Base-by-base conservation (phyloP, 495 filamentous ascomycete genomes). In the Neurospora sp. region DNA sequence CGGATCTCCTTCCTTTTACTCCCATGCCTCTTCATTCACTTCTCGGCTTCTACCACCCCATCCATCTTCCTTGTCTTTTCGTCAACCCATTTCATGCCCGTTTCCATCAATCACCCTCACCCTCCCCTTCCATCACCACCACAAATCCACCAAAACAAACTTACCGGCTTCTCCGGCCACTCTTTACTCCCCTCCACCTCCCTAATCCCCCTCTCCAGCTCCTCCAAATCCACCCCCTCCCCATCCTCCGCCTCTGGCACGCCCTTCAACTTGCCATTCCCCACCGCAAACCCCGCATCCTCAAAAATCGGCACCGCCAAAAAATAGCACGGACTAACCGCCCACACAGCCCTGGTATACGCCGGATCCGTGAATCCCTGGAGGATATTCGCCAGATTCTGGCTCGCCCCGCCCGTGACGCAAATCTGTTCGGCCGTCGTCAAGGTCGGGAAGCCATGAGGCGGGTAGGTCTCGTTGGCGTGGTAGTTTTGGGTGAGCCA, bases 271-370 rank as follows among this genome's bases (percentile, higher is more conserved):
- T 87, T 85, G 9, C 87, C 86, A 65, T 65, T 65, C 27, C 14
- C 14, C 7, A 37, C 27, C 5, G 80, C 79, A 73, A 94, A 90
- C n/a, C 89, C 91, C 0, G 87, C 84, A 82, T 97, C 94, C 74
- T 92, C 89, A 77, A 98, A 93, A 42, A 96, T 91, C 7, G 89
- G 86, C 77, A 89, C 91, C 0, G 90, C 93, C 10, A 96, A 84
- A 77, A 90, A 91, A 76, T 97, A 98, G 22, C 90, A 90, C 40
- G 94, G 94, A 48, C 90, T 88, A 0, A 93, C 89, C 80, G 92
- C 84, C 91, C 93, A 97, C 31, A 96, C 88, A 75, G 86, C 88
- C 53, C 87, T 84, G 18, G 94, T 97, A 76, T 90, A 92, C 3
- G 83, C 79, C 0, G 93, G 92, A 77, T 96, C 94, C 0, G 93